Conservation (phyloP, 2,329 filamentous ascomycete genomes). For the Aureobasidium melanogenum region DNA sequence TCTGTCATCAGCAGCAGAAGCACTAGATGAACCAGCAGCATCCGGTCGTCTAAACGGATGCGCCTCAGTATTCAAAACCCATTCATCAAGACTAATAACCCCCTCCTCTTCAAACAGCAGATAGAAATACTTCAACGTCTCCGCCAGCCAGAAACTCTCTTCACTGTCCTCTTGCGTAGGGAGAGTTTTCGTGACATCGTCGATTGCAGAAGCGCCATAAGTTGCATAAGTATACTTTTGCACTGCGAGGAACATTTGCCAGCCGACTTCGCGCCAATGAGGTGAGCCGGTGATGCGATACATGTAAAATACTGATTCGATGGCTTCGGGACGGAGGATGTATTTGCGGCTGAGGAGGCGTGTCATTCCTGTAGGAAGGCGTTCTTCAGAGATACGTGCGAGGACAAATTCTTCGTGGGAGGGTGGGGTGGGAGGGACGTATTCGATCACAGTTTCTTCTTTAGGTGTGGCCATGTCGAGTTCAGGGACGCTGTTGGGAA, state of each 20-base stretch:
- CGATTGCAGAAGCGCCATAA: constrained; percentile 61
- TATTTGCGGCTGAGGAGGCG: constrained; percentile 31
- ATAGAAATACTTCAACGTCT: constrained; percentile 91
- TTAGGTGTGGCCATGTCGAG: not conserved
- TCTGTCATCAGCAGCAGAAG: not conserved
- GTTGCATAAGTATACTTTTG: constrained; percentile 56
- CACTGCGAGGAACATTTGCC: constrained; percentile 74
- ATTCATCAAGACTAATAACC: constrained; percentile 59
- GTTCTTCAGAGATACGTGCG: constrained; percentile 29
- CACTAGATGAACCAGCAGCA: not conserved
- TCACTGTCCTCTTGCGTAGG: constrained; percentile 51
- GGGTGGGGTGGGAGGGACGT: constrained; percentile 20
- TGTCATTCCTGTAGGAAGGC: constrained; percentile 33
- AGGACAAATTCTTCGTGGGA: constrained; percentile 24
- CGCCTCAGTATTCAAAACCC: constrained; percentile 52
- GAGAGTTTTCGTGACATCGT: constrained; percentile 46
- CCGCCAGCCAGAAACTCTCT: constrained; percentile 83
- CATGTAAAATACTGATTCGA: constrained; percentile 83
- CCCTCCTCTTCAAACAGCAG: constrained; percentile 64
- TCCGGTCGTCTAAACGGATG: constrained; percentile 39
- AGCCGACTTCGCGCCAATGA: constrained; percentile 69
- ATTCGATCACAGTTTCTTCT: constrained; percentile 8
- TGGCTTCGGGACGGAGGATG: constrained; percentile 59
- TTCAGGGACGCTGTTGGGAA: not conserved
- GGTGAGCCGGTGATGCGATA: constrained; percentile 79